Base-by-base conservation (phyloP, 345 rosid genomes). In the Eucalyptus melliodora region DNA sequence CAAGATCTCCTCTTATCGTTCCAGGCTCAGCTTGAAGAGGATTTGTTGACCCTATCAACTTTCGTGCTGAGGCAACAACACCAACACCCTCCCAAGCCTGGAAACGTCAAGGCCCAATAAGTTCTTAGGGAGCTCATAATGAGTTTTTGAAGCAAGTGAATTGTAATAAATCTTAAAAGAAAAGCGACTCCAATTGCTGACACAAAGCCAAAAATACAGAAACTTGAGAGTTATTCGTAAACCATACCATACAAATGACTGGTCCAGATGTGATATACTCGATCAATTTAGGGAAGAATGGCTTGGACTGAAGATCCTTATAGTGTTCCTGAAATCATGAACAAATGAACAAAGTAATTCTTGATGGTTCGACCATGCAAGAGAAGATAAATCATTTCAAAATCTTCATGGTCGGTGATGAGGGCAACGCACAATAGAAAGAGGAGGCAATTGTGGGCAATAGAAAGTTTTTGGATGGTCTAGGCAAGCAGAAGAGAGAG, bases 21-120 rank as follows among this genome's bases (percentile, higher is more conserved):
- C 99, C 99, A 49, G 99, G 99, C 90, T 98, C 99, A 91, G 99
- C 99, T 92, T 95, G 95, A 90, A 97, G 99, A 90, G 99, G 99
- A 93, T 98, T 93, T 13, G 99, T 97, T 31, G 97, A 92, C 81
- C 99, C 99, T 87, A 98, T 98, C 31, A 98, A 90, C 92, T 97
- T 98, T 72, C 99, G 95, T 80, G 98, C 98, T 6, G 99, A 97
- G 87, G 98, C 99, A 86, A 98, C 99, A 87, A 97, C 96, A 83
- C 99, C 98, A 89, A 95, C 95, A 90, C 99, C 99, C 93, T 97
- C 97, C 99, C 99, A 97, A 62, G 96, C 98, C 99, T 97, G 89
- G 31, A 65, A 86, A 92, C 59, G 26, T 56, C 86, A 90, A 86
- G 86, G 42, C 81, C 87, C 90, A 88, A 67, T 55, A 40, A 77